phyloP scores from a whole-genome alignment of 164 flowering plant species.

The Cinnamomum micranthum region DNA sequence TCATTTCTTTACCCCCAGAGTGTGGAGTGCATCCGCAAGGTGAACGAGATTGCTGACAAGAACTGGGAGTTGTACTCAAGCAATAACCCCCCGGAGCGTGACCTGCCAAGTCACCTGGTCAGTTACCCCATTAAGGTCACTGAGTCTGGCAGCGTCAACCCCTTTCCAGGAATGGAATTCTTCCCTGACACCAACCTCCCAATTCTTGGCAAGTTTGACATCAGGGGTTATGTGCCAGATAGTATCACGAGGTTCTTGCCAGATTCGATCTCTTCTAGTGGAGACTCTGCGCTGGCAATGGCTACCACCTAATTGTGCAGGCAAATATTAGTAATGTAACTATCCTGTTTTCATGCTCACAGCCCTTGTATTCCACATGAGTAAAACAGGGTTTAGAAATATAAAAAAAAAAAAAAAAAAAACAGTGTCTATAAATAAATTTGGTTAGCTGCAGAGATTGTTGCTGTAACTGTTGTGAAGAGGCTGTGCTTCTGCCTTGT shows the following conservation, averaged over 20 bases:
- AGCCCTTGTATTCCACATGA: neutral
- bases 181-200: constrained; percentile 63
- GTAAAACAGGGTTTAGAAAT: too few species aligned
- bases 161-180: constrained; percentile 34
- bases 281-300: too few species aligned
- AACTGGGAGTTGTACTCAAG: constrained; percentile 49
- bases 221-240: too few species aligned
- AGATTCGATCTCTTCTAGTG: too few species aligned
- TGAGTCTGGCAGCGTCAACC: constrained; percentile 28
- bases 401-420: too few species aligned
- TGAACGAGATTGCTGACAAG: constrained; percentile 43
- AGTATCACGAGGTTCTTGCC: neutral
- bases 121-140: constrained; percentile 50
- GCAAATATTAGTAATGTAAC: neutral
- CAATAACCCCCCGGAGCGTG: constrained; percentile 25
- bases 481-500: too few species aligned
- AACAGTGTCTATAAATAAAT: too few species aligned
- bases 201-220: constrained; percentile 42
- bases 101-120: constrained; percentile 64
- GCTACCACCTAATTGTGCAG: too few species aligned
- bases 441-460: too few species aligned
- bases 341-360: neutral
- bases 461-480: too few species aligned
- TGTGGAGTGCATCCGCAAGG: constrained; percentile 40
- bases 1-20: constrained; percentile 47